A percentile compares a stretch with the other conserved stretches of the same genome.
phyloP scores from a whole-genome alignment of 169 alveolate species.

The Amoebophrya sp. region DNA sequence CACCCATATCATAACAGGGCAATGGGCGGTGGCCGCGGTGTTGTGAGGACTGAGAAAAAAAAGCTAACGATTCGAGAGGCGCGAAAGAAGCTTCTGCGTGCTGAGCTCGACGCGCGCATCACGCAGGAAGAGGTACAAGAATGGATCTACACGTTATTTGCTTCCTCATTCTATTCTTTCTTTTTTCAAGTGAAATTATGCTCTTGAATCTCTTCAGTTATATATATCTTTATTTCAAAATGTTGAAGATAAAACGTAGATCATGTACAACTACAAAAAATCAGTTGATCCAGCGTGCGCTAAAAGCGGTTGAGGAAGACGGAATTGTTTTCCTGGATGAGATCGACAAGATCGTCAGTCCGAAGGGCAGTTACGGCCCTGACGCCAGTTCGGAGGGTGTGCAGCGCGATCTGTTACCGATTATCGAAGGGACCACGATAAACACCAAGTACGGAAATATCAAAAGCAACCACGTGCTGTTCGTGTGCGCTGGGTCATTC shows the following conservation, averaged over 20 bases:
- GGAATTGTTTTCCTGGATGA: constrained; percentile 85
- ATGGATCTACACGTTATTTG: too few species aligned
- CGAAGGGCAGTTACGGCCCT: constrained; percentile 52
- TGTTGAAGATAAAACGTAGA: neutral
- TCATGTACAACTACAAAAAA: constrained; percentile 49
- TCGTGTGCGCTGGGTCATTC: constrained; percentile 74
- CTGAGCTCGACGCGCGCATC: constrained; percentile 44
- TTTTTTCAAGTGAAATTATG: constrained; percentile 22
- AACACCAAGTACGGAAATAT: constrained; percentile 69
- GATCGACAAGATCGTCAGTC: constrained; percentile 67
- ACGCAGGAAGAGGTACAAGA: constrained; percentile 32
- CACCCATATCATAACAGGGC: too few species aligned
- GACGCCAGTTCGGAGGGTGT: constrained; percentile 84
- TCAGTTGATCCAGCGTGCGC: constrained; percentile 59
- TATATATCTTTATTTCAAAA: neutral
- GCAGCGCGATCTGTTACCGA: constrained; percentile 76
- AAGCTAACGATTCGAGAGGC: constrained; percentile 58
- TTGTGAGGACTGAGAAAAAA: constrained; percentile 42
- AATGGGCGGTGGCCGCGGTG: too few species aligned
- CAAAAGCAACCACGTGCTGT: constrained; percentile 73
- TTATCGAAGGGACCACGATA: constrained; percentile 77
- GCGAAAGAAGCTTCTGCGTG: constrained; percentile 49
- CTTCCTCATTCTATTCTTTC: neutral
- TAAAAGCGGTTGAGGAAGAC: constrained; percentile 63
- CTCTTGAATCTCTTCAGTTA: neutral